phyloP scores from a whole-genome alignment of 305 asterid species.

The Ilex paraguariensis region DNA sequence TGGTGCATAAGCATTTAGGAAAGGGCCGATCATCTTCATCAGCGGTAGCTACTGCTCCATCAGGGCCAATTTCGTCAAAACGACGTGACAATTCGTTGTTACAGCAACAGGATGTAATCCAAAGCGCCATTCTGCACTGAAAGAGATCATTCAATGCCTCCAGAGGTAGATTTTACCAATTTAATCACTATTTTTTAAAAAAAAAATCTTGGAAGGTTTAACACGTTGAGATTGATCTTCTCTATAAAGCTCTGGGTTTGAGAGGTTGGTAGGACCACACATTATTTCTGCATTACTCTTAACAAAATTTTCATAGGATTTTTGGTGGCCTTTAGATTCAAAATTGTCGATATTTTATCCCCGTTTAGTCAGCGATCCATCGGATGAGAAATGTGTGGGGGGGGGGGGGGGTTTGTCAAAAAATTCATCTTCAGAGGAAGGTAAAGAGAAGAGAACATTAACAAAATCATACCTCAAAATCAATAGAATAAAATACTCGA shows the following conservation, averaged over 20 bases:
- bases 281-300: too few relatives aligned
- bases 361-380: slow-evolving; percentile 66
- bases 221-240: too few relatives aligned
- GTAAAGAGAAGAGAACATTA: slow-evolving; percentile 18
- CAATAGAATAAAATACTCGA: too few relatives aligned
- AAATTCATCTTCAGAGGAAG: slow-evolving; percentile 27
- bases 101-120: slow-evolving; percentile 79
- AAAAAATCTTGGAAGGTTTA: too few relatives aligned
- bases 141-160: slow-evolving; percentile 72
- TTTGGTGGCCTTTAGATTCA: slow-evolving; percentile 26
- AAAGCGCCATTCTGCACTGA: slow-evolving; percentile 88
- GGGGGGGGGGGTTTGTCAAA: slow-evolving; percentile 19
- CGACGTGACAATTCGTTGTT: slow-evolving; percentile 72
- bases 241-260: too few relatives aligned
- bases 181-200: too few relatives aligned
- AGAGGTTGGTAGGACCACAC: too few relatives aligned
- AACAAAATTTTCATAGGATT: not conserved
- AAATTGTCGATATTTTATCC: slow-evolving; percentile 41
- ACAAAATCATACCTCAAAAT: too few relatives aligned
- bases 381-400: slow-evolving; percentile 48
- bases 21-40: slow-evolving; percentile 67
- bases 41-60: slow-evolving; percentile 20
- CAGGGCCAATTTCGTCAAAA: slow-evolving; percentile 26
- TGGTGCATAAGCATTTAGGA: slow-evolving; percentile 51
- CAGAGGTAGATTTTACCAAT: slow-evolving; percentile 34